Conservation (phyloP, 2,329 filamentous ascomycete genomes). For the Alternaria tenuissima region DNA sequence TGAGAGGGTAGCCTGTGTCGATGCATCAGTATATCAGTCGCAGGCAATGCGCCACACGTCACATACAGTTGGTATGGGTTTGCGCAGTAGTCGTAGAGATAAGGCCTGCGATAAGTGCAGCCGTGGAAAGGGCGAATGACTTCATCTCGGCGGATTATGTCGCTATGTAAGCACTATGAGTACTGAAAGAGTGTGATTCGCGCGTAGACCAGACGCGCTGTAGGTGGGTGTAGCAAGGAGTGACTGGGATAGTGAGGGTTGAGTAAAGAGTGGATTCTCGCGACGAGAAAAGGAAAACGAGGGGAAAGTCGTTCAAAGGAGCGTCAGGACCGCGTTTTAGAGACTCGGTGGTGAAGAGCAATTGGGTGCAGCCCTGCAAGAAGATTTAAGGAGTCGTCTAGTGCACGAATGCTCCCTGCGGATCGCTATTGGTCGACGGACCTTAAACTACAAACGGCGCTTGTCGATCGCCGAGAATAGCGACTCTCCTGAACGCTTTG, state of each 20-base stretch:
- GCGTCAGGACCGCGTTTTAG: constrained; percentile 37
- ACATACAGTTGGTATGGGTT: constrained; percentile 69
- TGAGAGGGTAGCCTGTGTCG: constrained; percentile 71
- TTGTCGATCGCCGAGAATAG: constrained; percentile 27
- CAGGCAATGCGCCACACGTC: neutral
- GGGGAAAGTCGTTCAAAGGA: constrained; percentile 26
- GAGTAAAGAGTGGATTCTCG: constrained; percentile 42
- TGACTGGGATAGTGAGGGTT: constrained; percentile 23
- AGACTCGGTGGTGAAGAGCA: constrained; percentile 35
- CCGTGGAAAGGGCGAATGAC: constrained; percentile 45
- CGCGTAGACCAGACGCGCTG: constrained; percentile 50
- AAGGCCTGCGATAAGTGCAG: constrained; percentile 48
- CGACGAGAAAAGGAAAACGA: constrained; percentile 28
- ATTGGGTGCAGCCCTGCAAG: constrained; percentile 31
- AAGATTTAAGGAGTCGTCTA: constrained; percentile 32
- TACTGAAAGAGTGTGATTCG: constrained; percentile 43
- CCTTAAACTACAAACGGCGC: constrained; percentile 24
- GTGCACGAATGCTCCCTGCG: constrained; percentile 21
- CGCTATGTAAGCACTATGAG: constrained; percentile 13
- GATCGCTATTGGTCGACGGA: constrained; percentile 18
- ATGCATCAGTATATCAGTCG: neutral
- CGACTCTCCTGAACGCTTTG: constrained; percentile 3
- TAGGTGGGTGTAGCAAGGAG: constrained; percentile 30
- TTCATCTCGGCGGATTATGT: constrained; percentile 34
- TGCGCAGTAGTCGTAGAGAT: constrained; percentile 69